Evolutionary conservation across 495 filamentous ascomycete species (phyloP), one percentile per base, ranked within the genome.

Genomic region (Aspergillus heteromorphus): DNA sequence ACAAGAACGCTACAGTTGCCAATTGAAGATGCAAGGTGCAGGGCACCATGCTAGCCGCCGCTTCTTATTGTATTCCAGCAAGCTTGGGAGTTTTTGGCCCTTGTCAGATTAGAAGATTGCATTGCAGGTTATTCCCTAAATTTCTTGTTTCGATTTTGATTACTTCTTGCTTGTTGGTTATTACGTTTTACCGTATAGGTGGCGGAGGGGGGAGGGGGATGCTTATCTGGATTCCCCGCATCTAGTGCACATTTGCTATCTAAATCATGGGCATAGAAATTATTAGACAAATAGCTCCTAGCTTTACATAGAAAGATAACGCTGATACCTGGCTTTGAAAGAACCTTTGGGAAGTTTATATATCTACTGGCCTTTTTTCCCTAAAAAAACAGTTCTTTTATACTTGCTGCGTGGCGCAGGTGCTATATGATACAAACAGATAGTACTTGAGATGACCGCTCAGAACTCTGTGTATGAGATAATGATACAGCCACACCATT

Each of bases 1-100:
- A 66, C 9, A 70, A 73, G 55, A 53, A 54, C 34, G 51, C 14
- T 50, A 45, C 23, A 38, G 40, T 55, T 29, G 27, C 30, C 58
- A 20, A 21, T 4, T 47, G 21, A 47, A 19, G n/a, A 20, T 13
- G 16, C 13, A 13, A 5, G 34, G 5, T 38, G 34, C 30, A 10
- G 14, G 2, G 30, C 6, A 34, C 14, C 30, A 34, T 49, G n/a
- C 34, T 31, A 34, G 47, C 27, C 27, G 47, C 36, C 18, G 13
- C 16, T 31, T 38, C 21, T 50, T 50, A 21, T 40, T 38, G 21
- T 19, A 19, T 48, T 48, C 6, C 23, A 48, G 34, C 8, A 38
- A n/a, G 34, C 34, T 13, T 38, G 34, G 34, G 34, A 13, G 25
- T 31, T 31, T 29, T 6, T 31, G 16, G 30, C n/a, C n/a, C 6